Evolutionary conservation across 306 rosid species (phyloP).

Genomic region (Cucurbita moschata): DNA sequence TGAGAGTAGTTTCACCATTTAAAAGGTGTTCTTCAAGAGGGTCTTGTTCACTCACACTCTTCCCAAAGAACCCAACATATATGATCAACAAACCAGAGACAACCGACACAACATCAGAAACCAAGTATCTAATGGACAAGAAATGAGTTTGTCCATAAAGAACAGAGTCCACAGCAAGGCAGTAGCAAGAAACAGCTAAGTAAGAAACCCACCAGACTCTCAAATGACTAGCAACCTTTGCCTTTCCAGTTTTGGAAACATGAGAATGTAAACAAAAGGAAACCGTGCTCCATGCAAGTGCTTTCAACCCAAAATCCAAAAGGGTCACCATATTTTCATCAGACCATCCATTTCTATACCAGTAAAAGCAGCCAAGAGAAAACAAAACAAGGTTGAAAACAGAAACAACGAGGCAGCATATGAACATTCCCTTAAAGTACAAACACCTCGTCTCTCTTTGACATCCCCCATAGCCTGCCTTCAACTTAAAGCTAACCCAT

Average conservation of each 20-base stretch:
- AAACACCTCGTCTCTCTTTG: slow-evolving; percentile 7
- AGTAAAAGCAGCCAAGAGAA: slow-evolving; percentile 29
- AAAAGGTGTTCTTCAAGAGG: slow-evolving; percentile 56
- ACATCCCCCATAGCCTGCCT: slow-evolving; percentile 6
- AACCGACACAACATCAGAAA: slow-evolving; percentile 31
- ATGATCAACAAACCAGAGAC: slow-evolving; percentile 30
- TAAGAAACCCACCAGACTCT: slow-evolving; percentile 47
- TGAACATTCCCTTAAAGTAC: slow-evolving; percentile 11
- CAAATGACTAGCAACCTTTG: slow-evolving; percentile 17
- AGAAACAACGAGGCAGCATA: slow-evolving; percentile 18
- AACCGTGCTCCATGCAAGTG: slow-evolving; percentile 33
- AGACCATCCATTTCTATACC: slow-evolving; percentile 24
- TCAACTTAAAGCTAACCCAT: slow-evolving; percentile 27
- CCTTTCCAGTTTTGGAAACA: slow-evolving; percentile 5
- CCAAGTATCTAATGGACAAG: slow-evolving; percentile 23
- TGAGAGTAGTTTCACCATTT: slow-evolving; percentile 21
- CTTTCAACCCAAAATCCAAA: slow-evolving; percentile 31
- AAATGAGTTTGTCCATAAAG: slow-evolving; percentile 11
- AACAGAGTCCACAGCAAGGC: slow-evolving; percentile 28
- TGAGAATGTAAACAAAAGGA: slow-evolving; percentile 23
- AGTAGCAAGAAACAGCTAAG: slow-evolving; percentile 30
- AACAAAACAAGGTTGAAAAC: slow-evolving; percentile 26
- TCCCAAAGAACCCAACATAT: slow-evolving; percentile 20
- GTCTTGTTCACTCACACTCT: slow-evolving; percentile 16
- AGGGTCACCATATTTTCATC: slow-evolving; percentile 21